Conservation (phyloP, 345 rosid genomes). For the Salix koriyanagi region DNA sequence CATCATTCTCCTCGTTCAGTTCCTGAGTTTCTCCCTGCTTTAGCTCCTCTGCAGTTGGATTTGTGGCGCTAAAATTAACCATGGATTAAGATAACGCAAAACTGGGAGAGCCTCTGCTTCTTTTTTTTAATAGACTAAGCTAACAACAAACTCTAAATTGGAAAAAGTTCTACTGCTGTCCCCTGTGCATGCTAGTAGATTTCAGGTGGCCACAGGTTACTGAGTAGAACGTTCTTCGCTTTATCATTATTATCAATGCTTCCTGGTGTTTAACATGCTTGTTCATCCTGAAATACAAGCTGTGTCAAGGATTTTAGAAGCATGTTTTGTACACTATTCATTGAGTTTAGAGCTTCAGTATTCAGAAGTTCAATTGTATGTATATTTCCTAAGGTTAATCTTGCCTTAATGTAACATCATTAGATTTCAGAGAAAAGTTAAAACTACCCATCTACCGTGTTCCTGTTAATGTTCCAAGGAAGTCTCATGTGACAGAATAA, state of each 20-base stretch:
- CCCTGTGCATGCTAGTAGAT: neutral
- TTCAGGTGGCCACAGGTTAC: neutral
- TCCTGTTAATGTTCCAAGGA: neutral
- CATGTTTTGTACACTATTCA: constrained; percentile 26
- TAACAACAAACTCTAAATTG: neutral
- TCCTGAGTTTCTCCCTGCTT: constrained; percentile 46
- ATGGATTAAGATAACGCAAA: neutral
- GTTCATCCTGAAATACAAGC: neutral
- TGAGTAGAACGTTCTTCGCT: constrained; percentile 2
- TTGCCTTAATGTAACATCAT: neutral
- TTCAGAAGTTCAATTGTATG: constrained; percentile 21
- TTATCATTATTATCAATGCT: constrained; percentile 7
- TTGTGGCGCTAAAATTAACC: constrained; percentile 4
- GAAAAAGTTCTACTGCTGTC: neutral
- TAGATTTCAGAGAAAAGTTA: neutral
- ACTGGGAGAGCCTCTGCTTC: constrained; percentile 10
- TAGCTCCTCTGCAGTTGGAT: constrained; percentile 30
- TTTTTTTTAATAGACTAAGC: neutral
- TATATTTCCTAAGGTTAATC: constrained; percentile 8
- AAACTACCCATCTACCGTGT: neutral
- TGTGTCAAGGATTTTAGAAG: constrained; percentile 18
- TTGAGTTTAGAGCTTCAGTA: constrained; percentile 22
- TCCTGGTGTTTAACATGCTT: neutral
- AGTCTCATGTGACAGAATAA: neutral
- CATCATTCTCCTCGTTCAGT: constrained; percentile 49